Percentiles rank a stretch among this genome's conserved stretches.
Conservation (phyloP, 2,329 filamentous ascomycete species). For the Botrytis cinerea region DNA sequence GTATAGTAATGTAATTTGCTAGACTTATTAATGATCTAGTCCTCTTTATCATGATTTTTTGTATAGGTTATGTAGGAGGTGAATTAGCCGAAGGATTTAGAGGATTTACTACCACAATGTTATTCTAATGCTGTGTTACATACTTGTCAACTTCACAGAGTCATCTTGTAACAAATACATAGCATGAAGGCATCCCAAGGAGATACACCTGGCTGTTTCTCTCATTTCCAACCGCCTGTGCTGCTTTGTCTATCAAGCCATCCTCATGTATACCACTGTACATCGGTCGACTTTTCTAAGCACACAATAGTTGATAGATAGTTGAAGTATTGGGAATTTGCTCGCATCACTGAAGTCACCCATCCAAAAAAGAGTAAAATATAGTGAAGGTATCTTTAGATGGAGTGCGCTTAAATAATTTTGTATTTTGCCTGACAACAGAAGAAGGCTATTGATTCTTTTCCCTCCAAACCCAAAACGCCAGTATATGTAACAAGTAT, state of each 20-base stretch:
- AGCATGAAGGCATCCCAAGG: too few species aligned
- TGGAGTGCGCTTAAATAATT: not conserved
- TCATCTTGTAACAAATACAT: too few species aligned
- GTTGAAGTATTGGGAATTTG: not conserved
- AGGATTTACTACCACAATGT: too few species aligned
- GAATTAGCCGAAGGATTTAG: not conserved
- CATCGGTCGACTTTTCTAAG: not conserved
- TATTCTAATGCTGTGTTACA: too few species aligned
- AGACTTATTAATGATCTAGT: not conserved
- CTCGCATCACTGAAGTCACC: not conserved
- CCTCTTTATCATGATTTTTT: not conserved
- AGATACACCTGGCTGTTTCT: too few species aligned
- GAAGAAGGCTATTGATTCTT: constrained; percentile 12
- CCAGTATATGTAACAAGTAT: constrained; percentile 13
- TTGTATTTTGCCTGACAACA: constrained; percentile 2
- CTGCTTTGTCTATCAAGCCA: too few species aligned
- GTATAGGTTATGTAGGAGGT: not conserved
- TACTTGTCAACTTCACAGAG: too few species aligned
- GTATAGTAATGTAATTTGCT: rapidly evolving
- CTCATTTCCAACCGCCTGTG: too few species aligned
- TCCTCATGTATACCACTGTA: too few species aligned
- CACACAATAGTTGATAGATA: too few species aligned
- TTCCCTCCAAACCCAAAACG: constrained; percentile 13
- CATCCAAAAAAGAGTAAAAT: not conserved
- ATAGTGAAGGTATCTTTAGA: not conserved